Conservation (phyloP, 768 basidiomycete genomes). For the Infundibulicybe gibba region DNA sequence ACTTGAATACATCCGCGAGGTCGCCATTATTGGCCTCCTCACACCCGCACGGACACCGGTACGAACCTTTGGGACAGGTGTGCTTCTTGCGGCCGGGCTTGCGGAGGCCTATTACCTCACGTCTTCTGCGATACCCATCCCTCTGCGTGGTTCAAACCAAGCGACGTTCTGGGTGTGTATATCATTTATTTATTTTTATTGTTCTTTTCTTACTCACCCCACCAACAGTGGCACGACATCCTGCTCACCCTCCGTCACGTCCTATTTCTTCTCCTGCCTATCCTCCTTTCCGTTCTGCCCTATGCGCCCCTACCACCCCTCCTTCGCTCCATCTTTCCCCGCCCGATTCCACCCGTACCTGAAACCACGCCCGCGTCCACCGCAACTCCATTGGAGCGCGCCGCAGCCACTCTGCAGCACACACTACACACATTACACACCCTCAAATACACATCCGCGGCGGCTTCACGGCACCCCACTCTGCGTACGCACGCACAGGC, state of each 20-base stretch:
- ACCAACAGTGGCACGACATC: slow-evolving; percentile 60
- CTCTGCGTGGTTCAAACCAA: slow-evolving; percentile 9
- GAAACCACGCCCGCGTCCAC: too few relatives aligned
- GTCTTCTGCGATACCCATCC: slow-evolving; percentile 44
- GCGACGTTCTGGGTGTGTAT: slow-evolving; percentile 2
- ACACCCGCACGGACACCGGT: too few relatives aligned
- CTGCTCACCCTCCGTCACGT: slow-evolving; percentile 48
- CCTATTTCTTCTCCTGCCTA: slow-evolving; percentile 56
- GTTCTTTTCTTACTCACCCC: too few relatives aligned
- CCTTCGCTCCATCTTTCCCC: slow-evolving; percentile 10
- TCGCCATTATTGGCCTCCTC: slow-evolving; percentile 46
- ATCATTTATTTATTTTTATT: neutral
- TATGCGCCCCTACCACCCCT: too few relatives aligned
- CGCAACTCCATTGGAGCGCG: slow-evolving; percentile 3
- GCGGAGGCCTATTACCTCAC: slow-evolving; percentile 52
- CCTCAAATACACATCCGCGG: slow-evolving; percentile 52
- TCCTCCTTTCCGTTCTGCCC: slow-evolving; percentile 26
- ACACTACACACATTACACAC: slow-evolving; percentile 43
- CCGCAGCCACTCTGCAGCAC: too few relatives aligned
- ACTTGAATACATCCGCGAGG: slow-evolving; percentile 57
- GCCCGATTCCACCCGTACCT: slow-evolving; percentile 17
- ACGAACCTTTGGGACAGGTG: slow-evolving; percentile 43
- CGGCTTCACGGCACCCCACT: slow-evolving; percentile 49
- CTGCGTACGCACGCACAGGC: slow-evolving; percentile 40
- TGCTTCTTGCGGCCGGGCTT: slow-evolving; percentile 43